Conservation (phyloP, 306 rosid genomes). For the Cicer yamashitae region DNA sequence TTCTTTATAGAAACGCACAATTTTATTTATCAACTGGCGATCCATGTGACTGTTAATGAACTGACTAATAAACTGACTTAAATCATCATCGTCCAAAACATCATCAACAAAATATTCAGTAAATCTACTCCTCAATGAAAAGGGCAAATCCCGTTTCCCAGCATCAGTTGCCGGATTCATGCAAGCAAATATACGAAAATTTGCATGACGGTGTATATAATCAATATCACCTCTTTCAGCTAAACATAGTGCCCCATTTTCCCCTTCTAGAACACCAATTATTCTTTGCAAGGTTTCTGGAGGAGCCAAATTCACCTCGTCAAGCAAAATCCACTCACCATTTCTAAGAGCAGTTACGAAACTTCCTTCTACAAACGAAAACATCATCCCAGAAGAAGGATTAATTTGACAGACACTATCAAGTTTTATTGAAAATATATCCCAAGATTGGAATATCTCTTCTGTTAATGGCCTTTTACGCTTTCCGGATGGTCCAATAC, state of each 20-base stretch:
- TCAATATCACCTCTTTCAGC: conserved; percentile 92
- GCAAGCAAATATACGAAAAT: conserved; percentile 92
- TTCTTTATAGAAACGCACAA: conserved; percentile 74
- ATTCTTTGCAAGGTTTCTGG: conserved; percentile 94
- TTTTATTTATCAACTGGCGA: conserved; percentile 53
- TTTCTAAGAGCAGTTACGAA: conserved; percentile 84
- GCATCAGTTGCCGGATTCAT: conserved; percentile 99
- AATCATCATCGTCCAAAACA: conserved; percentile 77
- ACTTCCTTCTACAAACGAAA: conserved; percentile 95
- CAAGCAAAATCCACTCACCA: conserved; percentile 97
- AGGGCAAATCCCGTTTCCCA: conserved; percentile 91
- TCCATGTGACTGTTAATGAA: conserved; percentile 53
- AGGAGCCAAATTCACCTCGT: conserved; percentile 98
- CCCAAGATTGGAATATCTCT: conserved; percentile 69
- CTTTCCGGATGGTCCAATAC: conserved; percentile 54
- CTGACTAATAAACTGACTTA: conserved; percentile 63
- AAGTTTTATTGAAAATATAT: conserved; percentile 61
- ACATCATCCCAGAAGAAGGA: conserved; percentile 74
- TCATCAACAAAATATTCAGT: conserved; percentile 93
- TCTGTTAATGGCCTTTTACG: conserved; percentile 71
- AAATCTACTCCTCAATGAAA: conserved; percentile 86
- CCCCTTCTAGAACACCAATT: conserved; percentile 92
- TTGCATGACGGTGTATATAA: conserved; percentile 78
- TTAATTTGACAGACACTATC: conserved; percentile 56
- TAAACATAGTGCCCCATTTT: conserved; percentile 77